Evolutionary conservation across 306 rosid genomes (phyloP).

Genomic region (Ziziphus jujuba): DNA sequence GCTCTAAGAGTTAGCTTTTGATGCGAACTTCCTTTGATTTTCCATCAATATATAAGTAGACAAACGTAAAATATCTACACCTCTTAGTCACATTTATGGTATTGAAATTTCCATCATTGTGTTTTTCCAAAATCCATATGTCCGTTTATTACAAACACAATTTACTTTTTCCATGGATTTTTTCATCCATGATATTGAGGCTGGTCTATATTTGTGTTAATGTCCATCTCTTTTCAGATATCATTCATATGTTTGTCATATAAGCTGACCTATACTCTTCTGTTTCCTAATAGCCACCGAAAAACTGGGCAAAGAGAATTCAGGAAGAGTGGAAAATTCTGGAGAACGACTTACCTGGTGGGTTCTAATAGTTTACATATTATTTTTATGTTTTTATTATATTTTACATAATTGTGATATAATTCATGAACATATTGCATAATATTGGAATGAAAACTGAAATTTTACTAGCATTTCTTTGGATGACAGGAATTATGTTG

Average conservation of each 20-base stretch:
- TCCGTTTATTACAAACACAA: too few species aligned
- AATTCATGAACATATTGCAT: not conserved
- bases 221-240: not conserved
- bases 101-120: too few species aligned
- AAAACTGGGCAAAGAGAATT: constrained; percentile 73
- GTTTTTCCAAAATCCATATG: too few species aligned
- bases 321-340: constrained; percentile 85
- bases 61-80: too few species aligned
- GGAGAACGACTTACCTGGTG: constrained; percentile 75
- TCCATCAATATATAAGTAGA: too few species aligned
- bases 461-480: not conserved
- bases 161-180: too few species aligned
- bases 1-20: too few species aligned
- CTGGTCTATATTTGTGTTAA: not conserved
- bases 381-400: not conserved
- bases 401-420: not conserved
- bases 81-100: too few species aligned
- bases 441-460: not conserved
- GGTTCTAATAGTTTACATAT: constrained; percentile 2
- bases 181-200: too few species aligned
- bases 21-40: too few species aligned
- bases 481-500: not conserved
- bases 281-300: constrained; percentile 42
- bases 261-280: constrained; percentile 8
- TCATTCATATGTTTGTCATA: not conserved